phyloP scores from a whole-genome alignment of 345 rosid species.

The Syzygium aromaticum region DNA sequence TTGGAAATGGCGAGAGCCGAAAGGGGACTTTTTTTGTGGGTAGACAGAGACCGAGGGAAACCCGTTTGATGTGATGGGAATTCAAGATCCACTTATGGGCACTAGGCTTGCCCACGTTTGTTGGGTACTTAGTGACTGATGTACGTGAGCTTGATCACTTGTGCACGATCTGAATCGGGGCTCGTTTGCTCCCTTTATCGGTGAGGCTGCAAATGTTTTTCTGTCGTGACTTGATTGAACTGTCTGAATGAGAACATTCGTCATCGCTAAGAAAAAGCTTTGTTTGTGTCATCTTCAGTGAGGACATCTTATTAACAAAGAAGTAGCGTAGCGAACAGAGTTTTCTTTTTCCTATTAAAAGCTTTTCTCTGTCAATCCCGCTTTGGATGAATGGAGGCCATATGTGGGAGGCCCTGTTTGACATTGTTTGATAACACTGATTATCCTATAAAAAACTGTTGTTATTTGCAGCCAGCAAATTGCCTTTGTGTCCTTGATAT shows the following conservation, averaged over 20 bases:
- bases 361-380: background rate
- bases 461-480: background rate
- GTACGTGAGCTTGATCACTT: background rate
- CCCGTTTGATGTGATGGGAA: background rate
- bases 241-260: background rate
- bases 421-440: background rate
- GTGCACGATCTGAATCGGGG: background rate
- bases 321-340: background rate
- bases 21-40: background rate
- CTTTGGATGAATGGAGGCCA: background rate
- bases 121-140: background rate
- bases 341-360: background rate
- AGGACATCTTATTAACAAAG: background rate
- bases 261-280: background rate
- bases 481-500: background rate
- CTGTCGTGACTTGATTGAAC: background rate
- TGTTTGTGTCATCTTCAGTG: background rate
- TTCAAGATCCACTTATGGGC: background rate
- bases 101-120: background rate
- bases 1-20: background rate
- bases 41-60: background rate
- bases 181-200: background rate
- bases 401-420: background rate
- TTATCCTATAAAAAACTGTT: background rate
- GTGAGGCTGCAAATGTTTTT: background rate